Conservation (phyloP, 495 filamentous ascomycete genomes). For the Aspergillus incahuasiensis region DNA sequence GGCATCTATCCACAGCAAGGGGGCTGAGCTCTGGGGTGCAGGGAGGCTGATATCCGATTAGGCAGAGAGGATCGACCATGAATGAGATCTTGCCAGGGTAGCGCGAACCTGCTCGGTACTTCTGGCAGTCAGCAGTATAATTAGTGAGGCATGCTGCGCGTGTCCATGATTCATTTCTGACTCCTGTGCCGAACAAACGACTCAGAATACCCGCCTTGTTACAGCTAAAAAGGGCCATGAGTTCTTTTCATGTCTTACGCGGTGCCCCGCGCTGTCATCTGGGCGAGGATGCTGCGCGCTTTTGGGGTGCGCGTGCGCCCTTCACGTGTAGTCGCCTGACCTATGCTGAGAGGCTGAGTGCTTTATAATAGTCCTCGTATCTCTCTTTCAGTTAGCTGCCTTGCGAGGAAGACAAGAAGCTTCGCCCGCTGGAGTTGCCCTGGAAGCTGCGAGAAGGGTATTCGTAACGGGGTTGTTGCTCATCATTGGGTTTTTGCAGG, state of each 20-base stretch:
- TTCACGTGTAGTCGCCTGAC: conserved; percentile 20
- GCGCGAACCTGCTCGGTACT: background rate
- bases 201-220: background rate
- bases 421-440: background rate
- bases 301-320: conserved; percentile 18
- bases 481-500: conserved; percentile 1
- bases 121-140: background rate
- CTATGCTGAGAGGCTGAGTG: conserved; percentile 11
- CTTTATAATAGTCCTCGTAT: conserved; percentile 9
- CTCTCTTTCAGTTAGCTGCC: background rate
- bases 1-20: background rate
- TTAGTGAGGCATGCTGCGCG: background rate
- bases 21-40: background rate
- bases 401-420: background rate
- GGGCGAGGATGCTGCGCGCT: conserved; percentile 4
- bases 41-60: background rate
- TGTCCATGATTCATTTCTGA: background rate
- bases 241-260: background rate
- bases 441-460: conserved; percentile 11
- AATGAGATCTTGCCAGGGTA: background rate
- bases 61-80: background rate
- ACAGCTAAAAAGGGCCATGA: background rate
- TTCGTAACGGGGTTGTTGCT: background rate
- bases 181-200: background rate
- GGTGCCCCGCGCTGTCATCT: conserved; percentile 8